Base-by-base conservation (phyloP, 352 stramenopile species). In the Blastocystis sp. region DNA sequence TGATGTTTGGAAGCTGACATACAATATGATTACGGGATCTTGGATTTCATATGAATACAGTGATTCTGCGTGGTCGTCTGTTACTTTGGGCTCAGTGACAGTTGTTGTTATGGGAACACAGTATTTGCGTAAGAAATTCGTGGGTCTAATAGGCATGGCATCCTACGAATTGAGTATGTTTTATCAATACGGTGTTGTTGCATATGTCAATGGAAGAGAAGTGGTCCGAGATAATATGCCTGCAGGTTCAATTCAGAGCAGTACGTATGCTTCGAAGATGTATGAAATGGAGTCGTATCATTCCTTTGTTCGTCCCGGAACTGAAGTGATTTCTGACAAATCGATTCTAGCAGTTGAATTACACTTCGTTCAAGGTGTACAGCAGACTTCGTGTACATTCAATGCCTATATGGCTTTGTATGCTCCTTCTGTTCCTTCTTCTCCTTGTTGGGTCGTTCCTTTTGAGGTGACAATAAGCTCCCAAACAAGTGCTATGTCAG, bases 121-220 rank as follows among this genome's bases (percentile, higher is more conserved):
- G 42, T 87, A 87, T 35, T 56, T 75, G 17, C 76, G 76, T 27
- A 87, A 51, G 57, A 33, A 56, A 19, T 69, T 75, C 60, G 17
- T 70, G 3, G 76, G 60, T 35, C 1, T 87, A 3, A 22, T 13
- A 19, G 60, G 30, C 9, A 75, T 75, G 57, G 76, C 76, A 51
- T 42, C 76, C 1, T 87, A 75, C n/a, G 76, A 87, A 27, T 1
- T 56, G 60, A 33, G 76, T 27, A 30, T 87, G 22, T 44, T 44
- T 27, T 69, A 69, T 27, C 7, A 70, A 15, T 13, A 35, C 1
- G 76, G 76, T 42, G 40, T 87, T 19, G 35, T 75, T 19, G 60
- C 57, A 19, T 87, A 87, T n/a, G 33, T 87, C 4, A 87, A 87
- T 35, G 76, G 76, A n/a, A 13, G 54, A 15, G 76, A 87, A 27